These are phyloP conservation scores for Rhizoclosmatium globosum DNA, from an alignment of 192 early-diverging fungal species.

Conservation along the genomic window DNA sequence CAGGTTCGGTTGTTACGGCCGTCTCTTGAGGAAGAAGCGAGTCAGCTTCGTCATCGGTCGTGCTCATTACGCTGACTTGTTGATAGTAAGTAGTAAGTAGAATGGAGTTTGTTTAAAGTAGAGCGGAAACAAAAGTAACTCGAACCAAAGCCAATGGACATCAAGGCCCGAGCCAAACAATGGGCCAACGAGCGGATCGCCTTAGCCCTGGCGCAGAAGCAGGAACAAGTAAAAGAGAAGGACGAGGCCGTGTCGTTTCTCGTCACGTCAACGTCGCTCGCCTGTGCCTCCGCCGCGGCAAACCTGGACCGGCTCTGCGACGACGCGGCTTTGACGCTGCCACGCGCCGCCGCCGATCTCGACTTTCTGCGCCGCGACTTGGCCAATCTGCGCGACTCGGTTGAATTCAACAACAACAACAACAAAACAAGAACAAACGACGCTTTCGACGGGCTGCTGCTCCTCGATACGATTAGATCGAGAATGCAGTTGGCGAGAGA, in stretches of 20 bases:
- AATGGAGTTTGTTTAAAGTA: too few species aligned
- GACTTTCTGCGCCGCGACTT: background rate
- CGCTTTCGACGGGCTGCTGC: constrained; percentile 68
- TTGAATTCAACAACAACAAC: background rate
- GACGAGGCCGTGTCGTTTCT: background rate
- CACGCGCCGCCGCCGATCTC: background rate
- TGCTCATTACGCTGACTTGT: too few species aligned
- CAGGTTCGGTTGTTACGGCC: too few species aligned
- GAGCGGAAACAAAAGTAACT: background rate
- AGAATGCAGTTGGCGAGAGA: constrained; percentile 71
- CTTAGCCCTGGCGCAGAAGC: background rate
- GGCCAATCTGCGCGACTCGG: background rate
- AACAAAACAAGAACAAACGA: constrained; percentile 33
- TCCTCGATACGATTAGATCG: constrained; percentile 69
- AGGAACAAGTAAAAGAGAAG: background rate
- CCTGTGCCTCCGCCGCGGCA: background rate
- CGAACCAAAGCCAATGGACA: background rate
- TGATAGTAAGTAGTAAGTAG: too few species aligned
- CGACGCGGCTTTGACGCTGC: background rate
- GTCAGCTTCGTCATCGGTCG: too few species aligned
- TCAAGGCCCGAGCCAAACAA: background rate
- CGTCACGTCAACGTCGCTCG: background rate
- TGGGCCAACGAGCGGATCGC: constrained; percentile 16
- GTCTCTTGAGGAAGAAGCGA: too few species aligned
- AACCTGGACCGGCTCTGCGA: background rate